Base-by-base conservation (phyloP, 2,329 filamentous ascomycete genomes). In the Hymenoscyphus fructigenus region DNA sequence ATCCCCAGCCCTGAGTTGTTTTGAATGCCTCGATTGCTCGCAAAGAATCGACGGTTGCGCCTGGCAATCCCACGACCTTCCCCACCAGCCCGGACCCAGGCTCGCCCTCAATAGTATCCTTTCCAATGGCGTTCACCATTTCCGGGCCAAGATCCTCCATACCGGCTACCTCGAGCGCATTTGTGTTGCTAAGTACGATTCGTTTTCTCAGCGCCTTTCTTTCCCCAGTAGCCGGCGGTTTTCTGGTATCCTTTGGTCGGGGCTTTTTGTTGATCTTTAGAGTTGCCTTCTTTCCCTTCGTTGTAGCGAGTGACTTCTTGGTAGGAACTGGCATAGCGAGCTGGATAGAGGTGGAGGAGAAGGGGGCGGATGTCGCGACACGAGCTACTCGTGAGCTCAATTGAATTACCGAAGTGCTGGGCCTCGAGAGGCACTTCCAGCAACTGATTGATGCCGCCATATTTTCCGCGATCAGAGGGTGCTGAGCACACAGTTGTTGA, bases 161-260 rank as follows among this genome's bases (percentile, higher is more conserved):
- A 12, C 87, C 90, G 28, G 82, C 75, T 7, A 98, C 90, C 66
- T 89, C 86, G 44, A 97, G 81, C 59, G 95, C 95, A 79, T 97
- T 98, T 78, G 91, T 91, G 80, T 98, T 99, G 82, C 90, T 94
- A 66, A 99, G 87, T 66, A 96, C 88, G 73, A 99, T 91, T 71
- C 91, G 88, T 82, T 96, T 97, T 70, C 93, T 88, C 75, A 91
- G 83, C 32, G 91, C 91, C 79, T 93, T 96, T 70, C 93, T 88
- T 82, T 97, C 93, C 70, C 93, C 94, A 2, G 87, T 83, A 14
- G 81, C 81, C 23, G 91, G 90, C 17, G 87, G 83, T 77, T 84
- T 85, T 20, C 72, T 73, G 3, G 68, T 68, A 64, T 68, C 67
- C 58, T 67, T 65, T 61, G 65, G 57, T 10, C 65, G 61, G 6